Base-by-base conservation (phyloP, 208 protist genomes). In the Zelonia costaricensis region DNA sequence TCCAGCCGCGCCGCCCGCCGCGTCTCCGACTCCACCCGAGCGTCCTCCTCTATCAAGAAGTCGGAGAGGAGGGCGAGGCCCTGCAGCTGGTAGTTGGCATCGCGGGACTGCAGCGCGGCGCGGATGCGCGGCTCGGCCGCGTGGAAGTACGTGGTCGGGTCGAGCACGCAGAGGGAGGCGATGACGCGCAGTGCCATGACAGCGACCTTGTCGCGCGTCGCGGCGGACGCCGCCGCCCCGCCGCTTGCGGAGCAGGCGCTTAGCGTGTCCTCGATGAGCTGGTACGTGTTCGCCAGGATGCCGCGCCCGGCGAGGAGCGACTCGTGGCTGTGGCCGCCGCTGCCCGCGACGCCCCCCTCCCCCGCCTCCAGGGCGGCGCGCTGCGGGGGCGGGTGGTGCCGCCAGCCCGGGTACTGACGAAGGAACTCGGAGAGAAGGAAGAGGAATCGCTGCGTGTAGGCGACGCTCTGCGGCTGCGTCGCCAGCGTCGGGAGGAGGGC, bases 371-470 rank as follows among this genome's bases (percentile, higher is more conserved):
- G 66, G 15, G 62, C 35, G 27, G 85, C 52, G 40, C 65, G 36
- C 10, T 60, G 28, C 16, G 63, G 66, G 4, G 54, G 70, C 18
- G 76, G 71, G 40, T 56, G 58, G 30, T 75, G 52, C 60, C 60
- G 55, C 87, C 90, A 96, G n/a, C 81, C 87, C 25, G 78, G 85
- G 59, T 91, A 96, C 44, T 74, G 63, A 3, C 91, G 83, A 51
- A 94, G 63, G 40, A 96, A 83, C 62, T 92, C 84, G 13, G 87
- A 92, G n/a, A 96, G 73, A 4, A 96, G 78, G 67, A 96, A 96
- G 25, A 94, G 73, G 59, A 91, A 93, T 28, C 91, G 86, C 55
- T 87, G 80, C 8, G 80, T 78, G 69, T 96, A 96, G 20, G 72
- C 78, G 25, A 86, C 49, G 47, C 74, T 83, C 33, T 80, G 70